Conservation (phyloP, 768 basidiomycete genomes). For the Fibroporia radiculosa region DNA sequence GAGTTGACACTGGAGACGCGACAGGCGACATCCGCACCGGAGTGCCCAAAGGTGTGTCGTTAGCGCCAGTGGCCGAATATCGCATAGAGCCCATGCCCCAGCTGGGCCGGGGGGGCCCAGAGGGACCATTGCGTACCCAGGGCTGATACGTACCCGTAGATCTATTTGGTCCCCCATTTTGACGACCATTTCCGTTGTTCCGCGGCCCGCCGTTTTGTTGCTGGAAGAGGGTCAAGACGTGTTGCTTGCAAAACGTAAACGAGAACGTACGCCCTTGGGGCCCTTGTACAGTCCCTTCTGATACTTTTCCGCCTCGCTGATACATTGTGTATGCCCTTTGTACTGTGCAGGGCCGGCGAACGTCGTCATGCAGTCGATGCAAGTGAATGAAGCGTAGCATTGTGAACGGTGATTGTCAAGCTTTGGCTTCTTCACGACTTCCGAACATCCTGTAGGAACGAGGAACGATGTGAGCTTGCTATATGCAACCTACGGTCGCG, state of each 20-base stretch:
- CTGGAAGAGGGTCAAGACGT: background rate
- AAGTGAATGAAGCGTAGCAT: slow-evolving; percentile 67
- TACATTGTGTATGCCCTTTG: slow-evolving; percentile 77
- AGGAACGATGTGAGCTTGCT: no score
- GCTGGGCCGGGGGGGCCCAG: slow-evolving; percentile 6
- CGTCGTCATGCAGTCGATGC: slow-evolving; percentile 83
- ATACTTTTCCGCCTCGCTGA: slow-evolving; percentile 91
- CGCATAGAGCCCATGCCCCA: slow-evolving; percentile 9
- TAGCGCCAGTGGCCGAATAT: slow-evolving; percentile 48
- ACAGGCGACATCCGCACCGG: slow-evolving; percentile 44
- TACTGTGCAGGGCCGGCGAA: slow-evolving; percentile 72
- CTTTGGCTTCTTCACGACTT: slow-evolving; percentile 91
- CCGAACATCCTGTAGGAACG: slow-evolving; percentile 54
- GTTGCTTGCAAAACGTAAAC: slow-evolving; percentile 7
- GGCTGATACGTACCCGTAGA: slow-evolving; percentile 21
- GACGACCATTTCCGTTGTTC: slow-evolving; percentile 3
- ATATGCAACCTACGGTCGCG: no score
- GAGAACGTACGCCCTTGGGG: slow-evolving; percentile 42
- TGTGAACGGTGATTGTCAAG: slow-evolving; percentile 67
- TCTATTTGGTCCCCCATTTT: slow-evolving; percentile 5
- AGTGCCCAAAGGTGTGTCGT: slow-evolving; percentile 64
- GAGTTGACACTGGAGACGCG: slow-evolving; percentile 17
- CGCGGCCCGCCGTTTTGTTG: slow-evolving; percentile 8
- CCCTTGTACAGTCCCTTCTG: slow-evolving; percentile 83
- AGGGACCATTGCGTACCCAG: slow-evolving; percentile 11